A percentile compares a stretch with the other conserved stretches of the same genome.
phyloP scores from a whole-genome alignment of 352 stramenopile species.

The Globisporangium solare region DNA sequence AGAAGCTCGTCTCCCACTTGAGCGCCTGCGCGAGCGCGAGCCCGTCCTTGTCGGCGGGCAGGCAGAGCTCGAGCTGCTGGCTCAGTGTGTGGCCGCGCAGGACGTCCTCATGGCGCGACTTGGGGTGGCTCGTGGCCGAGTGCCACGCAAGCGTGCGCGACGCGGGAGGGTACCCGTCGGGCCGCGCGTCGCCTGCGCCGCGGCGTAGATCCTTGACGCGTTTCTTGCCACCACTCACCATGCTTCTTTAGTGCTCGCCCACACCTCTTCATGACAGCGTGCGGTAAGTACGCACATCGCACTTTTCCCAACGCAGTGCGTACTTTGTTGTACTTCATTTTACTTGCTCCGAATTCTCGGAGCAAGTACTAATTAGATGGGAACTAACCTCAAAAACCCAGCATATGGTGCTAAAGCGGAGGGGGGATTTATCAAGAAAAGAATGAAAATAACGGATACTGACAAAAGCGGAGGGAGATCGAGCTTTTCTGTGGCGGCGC shows the following conservation, averaged over 20 bases:
- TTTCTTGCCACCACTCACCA: conserved; percentile 69
- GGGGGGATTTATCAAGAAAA: not conserved
- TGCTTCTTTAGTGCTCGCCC: conserved; percentile 11
- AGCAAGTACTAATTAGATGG: too few species aligned
- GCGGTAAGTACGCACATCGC: not conserved
- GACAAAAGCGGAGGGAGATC: not conserved
- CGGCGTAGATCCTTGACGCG: conserved; percentile 26
- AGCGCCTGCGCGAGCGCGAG: conserved; percentile 36
- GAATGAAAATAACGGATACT: not conserved
- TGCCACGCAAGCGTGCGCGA: conserved; percentile 61
- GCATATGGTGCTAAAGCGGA: not conserved
- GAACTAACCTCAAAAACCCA: not conserved
- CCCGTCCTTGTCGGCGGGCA: conserved; percentile 28
- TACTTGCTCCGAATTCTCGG: not conserved
- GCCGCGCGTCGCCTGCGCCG: conserved; percentile 5
- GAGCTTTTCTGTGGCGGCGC: not conserved
- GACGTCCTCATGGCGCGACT: conserved; percentile 45
- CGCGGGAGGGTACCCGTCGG: conserved; percentile 17
- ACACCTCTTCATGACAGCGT: too few species aligned
- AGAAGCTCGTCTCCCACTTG: conserved; percentile 80
- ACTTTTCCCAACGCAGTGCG: not conserved
- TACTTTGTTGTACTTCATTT: conserved; percentile 1
- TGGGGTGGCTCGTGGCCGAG: conserved; percentile 34
- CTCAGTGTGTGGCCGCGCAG: conserved; percentile 45
- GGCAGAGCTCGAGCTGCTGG: conserved; percentile 70